A percentile compares a stretch with the other conserved stretches of the same genome.
phyloP scores from a whole-genome alignment of 768 basidiomycete genomes.

The Vararia minispora region DNA sequence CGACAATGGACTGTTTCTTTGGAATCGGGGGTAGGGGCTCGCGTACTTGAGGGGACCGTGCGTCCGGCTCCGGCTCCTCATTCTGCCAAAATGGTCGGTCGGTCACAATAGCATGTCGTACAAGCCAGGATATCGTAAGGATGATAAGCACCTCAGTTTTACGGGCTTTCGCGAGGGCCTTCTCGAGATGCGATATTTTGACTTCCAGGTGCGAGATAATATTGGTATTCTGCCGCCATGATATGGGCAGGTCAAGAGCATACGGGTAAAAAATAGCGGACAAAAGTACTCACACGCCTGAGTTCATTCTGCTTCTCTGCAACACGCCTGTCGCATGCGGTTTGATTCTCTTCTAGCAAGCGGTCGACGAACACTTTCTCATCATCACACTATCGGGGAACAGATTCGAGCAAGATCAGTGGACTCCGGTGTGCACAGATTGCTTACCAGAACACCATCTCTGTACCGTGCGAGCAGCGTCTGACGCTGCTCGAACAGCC shows the following conservation, averaged over 20 bases:
- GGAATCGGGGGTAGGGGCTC: no score
- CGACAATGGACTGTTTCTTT: no score
- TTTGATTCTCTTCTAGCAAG: conserved; percentile 20
- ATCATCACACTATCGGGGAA: conserved; percentile 17
- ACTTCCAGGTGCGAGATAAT: conserved; percentile 19
- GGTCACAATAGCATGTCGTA: no score
- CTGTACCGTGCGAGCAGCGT: conserved; percentile 21
- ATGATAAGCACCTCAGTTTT: conserved; percentile 18
- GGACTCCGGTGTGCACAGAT: background rate
- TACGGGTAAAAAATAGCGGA: background rate
- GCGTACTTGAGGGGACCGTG: no score
- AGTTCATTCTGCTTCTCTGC: conserved; percentile 25
- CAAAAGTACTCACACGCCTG: conserved; percentile 18
- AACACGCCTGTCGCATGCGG: conserved; percentile 23
- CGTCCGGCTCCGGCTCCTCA: no score
- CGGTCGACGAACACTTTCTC: conserved; percentile 22
- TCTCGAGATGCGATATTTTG: conserved; percentile 20
- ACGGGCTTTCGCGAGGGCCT: conserved; percentile 20
- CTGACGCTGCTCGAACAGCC: conserved; percentile 15
- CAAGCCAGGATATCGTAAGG: no score
- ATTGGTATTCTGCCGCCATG: conserved; percentile 19
- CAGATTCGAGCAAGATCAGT: background rate
- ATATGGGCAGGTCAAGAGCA: background rate
- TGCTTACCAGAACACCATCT: conserved; percentile 20
- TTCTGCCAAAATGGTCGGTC: no score